A percentile compares a stretch with the other conserved stretches of the same genome.
phyloP scores from a whole-genome alignment of 139 green algal genomes.

The Chlamydomonas sp. region DNA sequence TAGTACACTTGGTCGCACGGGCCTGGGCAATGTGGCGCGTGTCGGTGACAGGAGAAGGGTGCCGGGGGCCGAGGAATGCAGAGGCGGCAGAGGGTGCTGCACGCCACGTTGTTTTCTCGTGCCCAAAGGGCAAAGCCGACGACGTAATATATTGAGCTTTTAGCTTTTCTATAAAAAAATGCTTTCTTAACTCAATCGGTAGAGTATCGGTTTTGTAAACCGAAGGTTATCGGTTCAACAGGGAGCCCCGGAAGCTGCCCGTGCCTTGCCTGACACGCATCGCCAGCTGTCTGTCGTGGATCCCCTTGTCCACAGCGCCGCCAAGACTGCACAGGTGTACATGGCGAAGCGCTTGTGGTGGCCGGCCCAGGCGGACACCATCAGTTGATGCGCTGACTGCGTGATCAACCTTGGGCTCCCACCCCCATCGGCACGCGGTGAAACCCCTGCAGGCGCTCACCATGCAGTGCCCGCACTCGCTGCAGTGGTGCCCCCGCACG shows the following conservation, averaged over 20 bases:
- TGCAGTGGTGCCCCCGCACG: slow-evolving; percentile 71
- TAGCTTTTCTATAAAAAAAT: too few relatives aligned
- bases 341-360: neutral
- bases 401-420: neutral
- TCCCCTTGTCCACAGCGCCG: neutral
- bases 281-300: too few relatives aligned
- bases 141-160: too few relatives aligned
- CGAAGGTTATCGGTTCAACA: slow-evolving; percentile 41
- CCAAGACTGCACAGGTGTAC: neutral
- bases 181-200: slow-evolving; percentile 38
- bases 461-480: slow-evolving; percentile 75
- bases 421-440: neutral
- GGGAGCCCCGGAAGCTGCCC: too few relatives aligned
- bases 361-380: neutral
- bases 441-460: slow-evolving; percentile 36
- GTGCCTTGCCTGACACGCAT: too few relatives aligned
- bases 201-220: slow-evolving; percentile 42
- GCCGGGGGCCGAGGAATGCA: too few relatives aligned
- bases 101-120: too few relatives aligned
- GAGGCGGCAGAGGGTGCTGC: too few relatives aligned
- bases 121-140: too few relatives aligned
- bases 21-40: too few relatives aligned
- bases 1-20: too few relatives aligned
- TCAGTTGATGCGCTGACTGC: neutral
- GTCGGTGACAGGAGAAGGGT: too few relatives aligned